Conservation (phyloP, 345 rosid species). For the Aethionema arabicum region DNA sequence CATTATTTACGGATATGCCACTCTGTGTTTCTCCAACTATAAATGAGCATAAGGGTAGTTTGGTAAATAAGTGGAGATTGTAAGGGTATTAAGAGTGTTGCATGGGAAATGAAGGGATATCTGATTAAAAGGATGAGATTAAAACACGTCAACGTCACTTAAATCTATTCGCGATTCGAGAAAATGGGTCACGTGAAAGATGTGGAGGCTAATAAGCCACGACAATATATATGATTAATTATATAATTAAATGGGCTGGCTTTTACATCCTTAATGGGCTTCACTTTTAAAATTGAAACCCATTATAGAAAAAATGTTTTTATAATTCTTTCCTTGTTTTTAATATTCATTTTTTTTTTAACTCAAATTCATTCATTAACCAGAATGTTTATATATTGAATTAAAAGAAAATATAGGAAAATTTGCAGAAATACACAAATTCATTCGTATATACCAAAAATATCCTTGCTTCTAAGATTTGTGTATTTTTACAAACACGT, state of each 20-base stretch:
- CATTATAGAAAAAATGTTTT: background rate
- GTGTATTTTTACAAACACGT: too few relatives aligned
- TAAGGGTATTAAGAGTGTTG: conserved; percentile 25
- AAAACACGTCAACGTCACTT: conserved; percentile 32
- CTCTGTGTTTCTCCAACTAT: background rate
- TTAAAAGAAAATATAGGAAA: too few relatives aligned
- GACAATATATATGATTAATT: background rate
- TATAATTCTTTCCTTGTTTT: background rate
- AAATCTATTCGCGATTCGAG: conserved; percentile 26
- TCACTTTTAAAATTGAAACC: too few relatives aligned
- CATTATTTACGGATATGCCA: conserved; percentile 30
- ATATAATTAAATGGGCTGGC: conserved; percentile 1
- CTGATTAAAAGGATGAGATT: conserved; percentile 29
- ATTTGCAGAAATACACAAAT: too few relatives aligned
- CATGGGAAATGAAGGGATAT: conserved; percentile 26
- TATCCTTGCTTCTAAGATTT: too few relatives aligned
- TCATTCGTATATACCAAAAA: too few relatives aligned
- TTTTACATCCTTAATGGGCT: background rate
- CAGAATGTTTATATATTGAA: too few relatives aligned
- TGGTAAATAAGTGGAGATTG: conserved; percentile 7
- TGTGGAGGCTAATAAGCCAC: conserved; percentile 39
- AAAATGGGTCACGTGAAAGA: conserved; percentile 26
- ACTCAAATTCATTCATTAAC: too few relatives aligned
- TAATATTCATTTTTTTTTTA: too few relatives aligned
- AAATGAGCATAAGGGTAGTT: background rate